Base-by-base conservation (phyloP, 306 rosid genomes). In the Glycine soja region DNA sequence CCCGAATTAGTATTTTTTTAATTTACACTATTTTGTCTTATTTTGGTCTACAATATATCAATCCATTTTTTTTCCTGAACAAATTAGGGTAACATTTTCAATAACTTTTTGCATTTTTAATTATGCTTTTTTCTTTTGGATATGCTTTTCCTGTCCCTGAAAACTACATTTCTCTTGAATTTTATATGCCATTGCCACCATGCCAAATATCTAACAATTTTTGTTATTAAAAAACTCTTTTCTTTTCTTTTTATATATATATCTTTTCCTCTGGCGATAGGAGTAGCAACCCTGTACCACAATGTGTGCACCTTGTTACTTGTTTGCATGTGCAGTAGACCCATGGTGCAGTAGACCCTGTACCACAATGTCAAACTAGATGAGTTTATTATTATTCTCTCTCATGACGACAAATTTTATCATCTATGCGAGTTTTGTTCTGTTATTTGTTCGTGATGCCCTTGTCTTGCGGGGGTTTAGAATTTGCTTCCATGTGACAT, bases 401-500 rank as follows among this genome's bases (percentile, higher is more conserved):
- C 79, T 38, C 46, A 53, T 45, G 1, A 52, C 43, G 80, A 75
- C 76, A 56, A 70, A 36, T 14, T 63, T 48, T 19, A 50, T 82
- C 82, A 75, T 71, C 70, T 66, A 32, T 81, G 51, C 9, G 50
- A 24, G 67, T 75, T 79, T 40, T 70, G 63, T 70, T 82, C 47
- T 70, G 13, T 32, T 2, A 14, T 63, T 32, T 56, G 59, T 67
- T 84, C 24, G 68, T 58, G 81, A 74, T 78, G 47, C 78, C 64
- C 47, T 79, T 79, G 19, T 72, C 74, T 80, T 52, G 81, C 69
- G 78, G 84, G 84, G 62, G 5, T 79, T 45, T 10, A 8, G 58
- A 4, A 12, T 50, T 75, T 75, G 77, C 70, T 77, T 66, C 81
- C 87, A 83, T 83, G 85, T 83, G 85, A 83, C 77, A 10, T 45